Evolutionary conservation across 2,329 filamentous ascomycete genomes (phyloP).

Genomic region (Lasiodiplodia theobromae): DNA sequence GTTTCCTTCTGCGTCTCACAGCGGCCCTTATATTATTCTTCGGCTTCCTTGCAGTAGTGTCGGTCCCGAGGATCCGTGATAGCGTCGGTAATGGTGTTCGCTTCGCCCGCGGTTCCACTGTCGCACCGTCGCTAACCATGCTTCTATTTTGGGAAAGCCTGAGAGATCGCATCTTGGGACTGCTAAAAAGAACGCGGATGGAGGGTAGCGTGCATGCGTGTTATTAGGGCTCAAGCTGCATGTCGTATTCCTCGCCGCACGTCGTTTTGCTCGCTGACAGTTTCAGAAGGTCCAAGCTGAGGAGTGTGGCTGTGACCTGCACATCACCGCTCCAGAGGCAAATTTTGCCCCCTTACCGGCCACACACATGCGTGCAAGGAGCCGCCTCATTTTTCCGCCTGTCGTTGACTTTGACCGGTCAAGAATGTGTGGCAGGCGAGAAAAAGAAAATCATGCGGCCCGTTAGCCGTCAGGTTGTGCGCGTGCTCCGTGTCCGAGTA

Average conservation of each 20-base stretch:
- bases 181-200: background rate
- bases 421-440: constrained; percentile 1
- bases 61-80: background rate
- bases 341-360: constrained; percentile 19
- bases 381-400: background rate
- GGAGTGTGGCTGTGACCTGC: constrained; percentile 15
- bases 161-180: background rate
- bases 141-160: constrained; percentile 11
- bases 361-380: constrained; percentile 8
- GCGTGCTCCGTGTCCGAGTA: constrained; percentile 14
- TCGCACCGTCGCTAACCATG: background rate
- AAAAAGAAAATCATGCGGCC: background rate
- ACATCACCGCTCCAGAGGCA: constrained; percentile 14
- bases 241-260: constrained; percentile 14
- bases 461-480: background rate
- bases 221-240: constrained; percentile 15
- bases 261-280: constrained; percentile 8
- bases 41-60: background rate
- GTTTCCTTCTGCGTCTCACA: background rate
- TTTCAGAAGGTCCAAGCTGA: constrained; percentile 14
- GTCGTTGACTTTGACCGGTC: background rate
- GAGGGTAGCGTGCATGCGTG: background rate
- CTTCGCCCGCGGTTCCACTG: background rate
- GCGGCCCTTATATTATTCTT: too few species aligned
- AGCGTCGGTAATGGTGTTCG: background rate